Conservation (phyloP, 257 asterid genomes). For the Pogostemon cablin region DNA sequence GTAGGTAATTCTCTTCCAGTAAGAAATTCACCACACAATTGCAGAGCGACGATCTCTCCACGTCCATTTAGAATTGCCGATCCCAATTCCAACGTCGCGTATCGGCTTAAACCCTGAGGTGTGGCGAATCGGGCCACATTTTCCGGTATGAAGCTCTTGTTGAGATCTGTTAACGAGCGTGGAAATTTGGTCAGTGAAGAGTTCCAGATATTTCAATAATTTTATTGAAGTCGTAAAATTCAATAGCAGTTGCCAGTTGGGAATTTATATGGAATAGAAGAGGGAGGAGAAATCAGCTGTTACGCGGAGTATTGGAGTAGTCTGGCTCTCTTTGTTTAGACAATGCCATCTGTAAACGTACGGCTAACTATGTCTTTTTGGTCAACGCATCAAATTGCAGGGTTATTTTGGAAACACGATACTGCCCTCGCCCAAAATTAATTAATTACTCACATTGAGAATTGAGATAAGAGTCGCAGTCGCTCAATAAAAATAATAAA, state of each 20-base stretch:
- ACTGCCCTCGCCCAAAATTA: too few species aligned
- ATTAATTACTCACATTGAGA: too few species aligned
- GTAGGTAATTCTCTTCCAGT: conserved; percentile 84
- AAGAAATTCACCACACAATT: conserved; percentile 92
- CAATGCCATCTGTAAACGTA: not conserved
- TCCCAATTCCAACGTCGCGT: conserved; percentile 33
- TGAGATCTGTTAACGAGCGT: conserved; percentile 43
- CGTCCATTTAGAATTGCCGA: conserved; percentile 65
- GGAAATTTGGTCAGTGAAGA: conserved; percentile 31
- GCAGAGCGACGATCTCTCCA: conserved; percentile 95
- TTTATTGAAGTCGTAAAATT: not conserved
- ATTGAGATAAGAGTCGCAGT: too few species aligned
- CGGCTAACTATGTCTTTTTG: not conserved
- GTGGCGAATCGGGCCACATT: conserved; percentile 44
- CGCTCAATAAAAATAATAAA: too few species aligned
- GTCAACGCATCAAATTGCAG: not conserved
- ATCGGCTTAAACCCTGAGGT: conserved; percentile 28
- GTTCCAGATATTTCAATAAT: conserved; percentile 26
- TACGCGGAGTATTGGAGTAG: conserved; percentile 27
- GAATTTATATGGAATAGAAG: conserved; percentile 32
- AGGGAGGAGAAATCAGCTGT: conserved; percentile 29
- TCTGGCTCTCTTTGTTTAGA: conserved; percentile 5
- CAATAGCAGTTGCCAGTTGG: conserved; percentile 3
- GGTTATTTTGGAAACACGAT: too few species aligned
- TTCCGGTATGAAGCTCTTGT: conserved; percentile 26